phyloP scores from a whole-genome alignment of 2,329 filamentous ascomycete genomes.

The Kalaharituber pfeilii region DNA sequence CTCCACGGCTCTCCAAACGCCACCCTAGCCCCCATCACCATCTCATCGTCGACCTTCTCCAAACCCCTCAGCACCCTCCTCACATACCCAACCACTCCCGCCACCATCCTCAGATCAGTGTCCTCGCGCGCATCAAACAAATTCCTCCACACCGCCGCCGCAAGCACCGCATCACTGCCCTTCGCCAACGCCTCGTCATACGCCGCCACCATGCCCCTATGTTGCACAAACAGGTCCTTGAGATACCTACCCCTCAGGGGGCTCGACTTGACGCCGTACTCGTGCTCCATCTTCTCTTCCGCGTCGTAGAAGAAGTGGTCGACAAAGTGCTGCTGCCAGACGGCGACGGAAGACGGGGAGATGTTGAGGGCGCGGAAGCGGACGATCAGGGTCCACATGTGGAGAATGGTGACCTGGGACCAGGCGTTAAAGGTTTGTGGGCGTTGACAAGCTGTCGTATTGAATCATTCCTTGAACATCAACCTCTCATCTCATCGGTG shows the following conservation, averaged over 20 bases:
- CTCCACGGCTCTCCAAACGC: not conserved
- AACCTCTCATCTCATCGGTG: no score
- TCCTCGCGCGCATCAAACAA: conserved; percentile 59
- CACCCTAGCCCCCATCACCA: conserved; percentile 24
- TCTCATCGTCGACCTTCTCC: conserved; percentile 36
- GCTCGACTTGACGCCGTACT: conserved; percentile 41
- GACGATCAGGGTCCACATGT: conserved; percentile 81
- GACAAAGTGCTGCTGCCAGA: conserved; percentile 70
- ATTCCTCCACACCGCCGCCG: conserved; percentile 81
- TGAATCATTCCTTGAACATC: no score
- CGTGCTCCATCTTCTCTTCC: conserved; percentile 64
- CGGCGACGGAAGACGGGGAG: conserved; percentile 13
- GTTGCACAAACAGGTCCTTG: conserved; percentile 86
- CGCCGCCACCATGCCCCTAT: conserved; percentile 68
- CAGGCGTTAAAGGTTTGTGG: conserved; percentile 83
- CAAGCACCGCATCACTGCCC: conserved; percentile 54
- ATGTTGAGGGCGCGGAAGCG: conserved; percentile 17
- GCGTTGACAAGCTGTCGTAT: conserved; percentile 51
- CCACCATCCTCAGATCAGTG: conserved; percentile 43
- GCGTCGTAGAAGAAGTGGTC: conserved; percentile 91
- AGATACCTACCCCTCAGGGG: conserved; percentile 45
- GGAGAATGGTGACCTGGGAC: conserved; percentile 89
- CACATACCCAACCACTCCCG: conserved; percentile 46
- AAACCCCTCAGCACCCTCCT: conserved; percentile 39
- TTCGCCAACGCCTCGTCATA: conserved; percentile 68